A percentile compares a stretch with the other conserved stretches of the same genome.
Conservation (phyloP, 1,284 basidiomycete genomes). For the Heterobasidion parviporum region DNA sequence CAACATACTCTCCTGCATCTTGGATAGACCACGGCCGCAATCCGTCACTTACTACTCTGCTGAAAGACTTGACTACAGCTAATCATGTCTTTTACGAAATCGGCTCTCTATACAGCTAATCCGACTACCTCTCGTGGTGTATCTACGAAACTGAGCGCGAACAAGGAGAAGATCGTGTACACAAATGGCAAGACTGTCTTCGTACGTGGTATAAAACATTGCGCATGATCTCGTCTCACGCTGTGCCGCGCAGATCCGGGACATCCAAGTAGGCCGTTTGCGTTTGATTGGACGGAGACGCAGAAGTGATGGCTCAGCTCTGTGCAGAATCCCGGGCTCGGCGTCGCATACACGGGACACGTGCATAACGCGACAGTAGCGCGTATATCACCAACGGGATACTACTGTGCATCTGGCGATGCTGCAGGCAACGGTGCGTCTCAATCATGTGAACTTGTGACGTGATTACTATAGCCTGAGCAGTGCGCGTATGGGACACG, state of each 20-base stretch:
- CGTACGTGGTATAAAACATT: constrained; percentile 40
- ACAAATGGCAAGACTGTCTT: constrained; percentile 82
- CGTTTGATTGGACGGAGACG: not conserved
- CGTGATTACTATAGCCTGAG: not conserved
- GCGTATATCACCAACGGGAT: constrained; percentile 89
- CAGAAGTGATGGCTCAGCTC: constrained; percentile 2
- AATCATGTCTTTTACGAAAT: constrained; percentile 50
- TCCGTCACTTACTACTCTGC: too few relatives aligned
- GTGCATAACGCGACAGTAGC: constrained; percentile 84
- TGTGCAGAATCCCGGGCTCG: constrained; percentile 46
- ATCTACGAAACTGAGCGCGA: constrained; percentile 78
- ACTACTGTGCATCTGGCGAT: constrained; percentile 92
- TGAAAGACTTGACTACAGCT: too few relatives aligned
- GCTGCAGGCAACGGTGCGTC: constrained; percentile 63
- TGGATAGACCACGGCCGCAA: too few relatives aligned
- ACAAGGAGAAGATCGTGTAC: constrained; percentile 83
- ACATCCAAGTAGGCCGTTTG: constrained; percentile 38
- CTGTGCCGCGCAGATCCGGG: constrained; percentile 40
- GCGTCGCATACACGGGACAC: constrained; percentile 71
- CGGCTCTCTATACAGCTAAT: constrained; percentile 62
- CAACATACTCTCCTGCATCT: not conserved
- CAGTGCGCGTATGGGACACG: constrained; percentile 91
- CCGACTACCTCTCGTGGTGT: constrained; percentile 67
- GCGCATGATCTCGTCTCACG: not conserved
- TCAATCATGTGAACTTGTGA: not conserved